phyloP scores from a whole-genome alignment of 441 rosid genomes.

The Dalechampia spathulata region DNA sequence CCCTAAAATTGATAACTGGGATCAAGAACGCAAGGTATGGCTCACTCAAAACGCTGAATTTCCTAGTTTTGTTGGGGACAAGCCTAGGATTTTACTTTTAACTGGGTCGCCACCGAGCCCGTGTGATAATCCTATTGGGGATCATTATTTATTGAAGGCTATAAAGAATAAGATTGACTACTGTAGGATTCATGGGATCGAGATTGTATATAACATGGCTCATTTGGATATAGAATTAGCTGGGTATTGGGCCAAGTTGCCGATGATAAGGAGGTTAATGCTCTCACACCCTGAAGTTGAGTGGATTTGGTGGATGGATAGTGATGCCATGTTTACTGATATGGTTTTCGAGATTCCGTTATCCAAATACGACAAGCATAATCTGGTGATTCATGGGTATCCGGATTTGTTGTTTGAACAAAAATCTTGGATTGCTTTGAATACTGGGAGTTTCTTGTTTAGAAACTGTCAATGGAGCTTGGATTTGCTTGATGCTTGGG shows the following conservation, averaged over 20 bases:
- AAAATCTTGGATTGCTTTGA: constrained; percentile 94
- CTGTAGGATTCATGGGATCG: constrained; percentile 95
- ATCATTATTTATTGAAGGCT: constrained; percentile 79
- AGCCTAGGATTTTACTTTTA: constrained; percentile 60
- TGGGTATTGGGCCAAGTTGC: constrained; percentile 94
- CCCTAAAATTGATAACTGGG: constrained; percentile 72
- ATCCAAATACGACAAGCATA: constrained; percentile 51
- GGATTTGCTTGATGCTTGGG: constrained; percentile 95
- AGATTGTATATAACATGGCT: constrained; percentile 95
- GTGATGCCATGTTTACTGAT: constrained; percentile 96
- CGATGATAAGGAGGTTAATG: constrained; percentile 85
- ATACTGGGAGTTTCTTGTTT: constrained; percentile 84
- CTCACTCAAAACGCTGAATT: constrained; percentile 60
- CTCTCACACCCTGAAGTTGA: constrained; percentile 88
- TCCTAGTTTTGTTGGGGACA: constrained; percentile 64
- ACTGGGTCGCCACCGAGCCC: constrained; percentile 94
- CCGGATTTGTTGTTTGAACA: constrained; percentile 78
- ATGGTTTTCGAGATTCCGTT: constrained; percentile 83
- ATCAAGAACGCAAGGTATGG: constrained; percentile 76
- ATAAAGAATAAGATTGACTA: constrained; percentile 95
- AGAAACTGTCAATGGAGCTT: constrained; percentile 93
- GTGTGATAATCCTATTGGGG: constrained; percentile 92
- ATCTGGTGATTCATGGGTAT: constrained; percentile 85
- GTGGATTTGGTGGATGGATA: constrained; percentile 99
- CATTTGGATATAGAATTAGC: constrained; percentile 87